Conservation (phyloP, 129 eudicot genomes). For the Glebionis coronaria region DNA sequence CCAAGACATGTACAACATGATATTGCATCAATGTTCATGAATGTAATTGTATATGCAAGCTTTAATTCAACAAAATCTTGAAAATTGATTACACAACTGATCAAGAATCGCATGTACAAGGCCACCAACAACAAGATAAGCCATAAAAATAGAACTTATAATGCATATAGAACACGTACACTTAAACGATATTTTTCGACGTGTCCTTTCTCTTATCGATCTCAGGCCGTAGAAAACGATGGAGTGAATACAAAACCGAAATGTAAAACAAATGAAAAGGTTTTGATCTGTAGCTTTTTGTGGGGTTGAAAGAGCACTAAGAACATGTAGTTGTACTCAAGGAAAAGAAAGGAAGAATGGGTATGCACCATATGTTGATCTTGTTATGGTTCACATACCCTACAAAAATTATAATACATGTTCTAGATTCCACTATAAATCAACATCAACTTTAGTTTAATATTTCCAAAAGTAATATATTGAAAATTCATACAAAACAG, state of each 20-base stretch:
- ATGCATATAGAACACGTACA: constrained; percentile 8
- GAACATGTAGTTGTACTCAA: constrained; percentile 29
- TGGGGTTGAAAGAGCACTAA: constrained; percentile 58
- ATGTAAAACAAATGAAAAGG: constrained; percentile 22
- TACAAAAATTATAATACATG: constrained; percentile 32
- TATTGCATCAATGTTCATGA: constrained; percentile 13
- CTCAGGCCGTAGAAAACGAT: constrained; percentile 24
- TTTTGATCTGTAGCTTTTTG: constrained; percentile 31
- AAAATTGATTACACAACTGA: constrained; percentile 25
- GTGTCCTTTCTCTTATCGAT: constrained; percentile 11
- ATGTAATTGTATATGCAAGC: constrained; percentile 12
- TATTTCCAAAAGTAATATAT: constrained; percentile 14
- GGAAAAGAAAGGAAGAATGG: constrained; percentile 21
- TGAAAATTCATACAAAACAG: not conserved
- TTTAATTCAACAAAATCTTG: constrained; percentile 24
- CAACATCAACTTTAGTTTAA: constrained; percentile 41
- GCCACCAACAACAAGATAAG: constrained; percentile 3
- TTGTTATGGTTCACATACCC: constrained; percentile 34
- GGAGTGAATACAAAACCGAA: constrained; percentile 5
- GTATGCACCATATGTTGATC: constrained; percentile 31
- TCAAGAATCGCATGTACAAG: constrained; percentile 18
- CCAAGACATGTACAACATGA: constrained; percentile 12
- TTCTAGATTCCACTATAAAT: constrained; percentile 46
- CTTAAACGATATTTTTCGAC: not conserved
- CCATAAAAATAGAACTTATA: constrained; percentile 6